Conservation (phyloP, 192 early-diverging fungal genomes). For the Piromyces finnis region DNA sequence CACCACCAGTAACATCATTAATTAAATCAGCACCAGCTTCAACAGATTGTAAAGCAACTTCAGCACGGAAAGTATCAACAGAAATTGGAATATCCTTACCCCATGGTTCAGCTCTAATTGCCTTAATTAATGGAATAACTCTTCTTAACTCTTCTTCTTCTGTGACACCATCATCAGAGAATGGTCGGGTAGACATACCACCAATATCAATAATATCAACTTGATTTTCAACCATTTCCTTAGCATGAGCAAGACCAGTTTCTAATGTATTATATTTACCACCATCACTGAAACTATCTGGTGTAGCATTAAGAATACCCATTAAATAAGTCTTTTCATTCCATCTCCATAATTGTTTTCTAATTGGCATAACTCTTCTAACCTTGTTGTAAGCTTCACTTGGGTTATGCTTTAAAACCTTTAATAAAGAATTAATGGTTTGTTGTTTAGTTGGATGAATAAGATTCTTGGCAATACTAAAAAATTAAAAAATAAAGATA, state of each 20-base stretch:
- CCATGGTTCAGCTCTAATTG: constrained; percentile 35
- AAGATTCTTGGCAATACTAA: constrained; percentile 66
- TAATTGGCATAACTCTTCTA: constrained; percentile 30
- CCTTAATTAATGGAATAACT: constrained; percentile 71
- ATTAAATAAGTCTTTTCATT: constrained; percentile 59
- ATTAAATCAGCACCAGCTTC: constrained; percentile 79
- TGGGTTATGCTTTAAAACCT: constrained; percentile 7
- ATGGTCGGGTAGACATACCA: constrained; percentile 82
- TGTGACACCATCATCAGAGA: constrained; percentile 47
- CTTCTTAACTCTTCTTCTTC: constrained; percentile 57
- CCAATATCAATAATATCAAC: constrained; percentile 92
- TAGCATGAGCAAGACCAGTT: constrained; percentile 43
- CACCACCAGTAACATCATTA: constrained; percentile 90
- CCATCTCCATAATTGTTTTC: constrained; percentile 36
- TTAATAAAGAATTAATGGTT: constrained; percentile 11
- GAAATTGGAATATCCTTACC: constrained; percentile 56
- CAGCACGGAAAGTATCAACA: constrained; percentile 78
- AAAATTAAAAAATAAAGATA: neutral
- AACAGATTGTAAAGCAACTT: constrained; percentile 71
- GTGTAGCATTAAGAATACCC: constrained; percentile 95
- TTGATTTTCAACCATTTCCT: constrained; percentile 49
- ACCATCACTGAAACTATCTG: constrained; percentile 93
- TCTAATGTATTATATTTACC: constrained; percentile 46
- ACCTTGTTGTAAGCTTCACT: constrained; percentile 15
- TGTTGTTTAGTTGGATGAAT: constrained; percentile 53